Percentiles rank a stretch among this genome's conserved stretches.
Evolutionary conservation across 2,329 filamentous ascomycete genomes (phyloP).

Genomic region (Elsinoe australis): DNA sequence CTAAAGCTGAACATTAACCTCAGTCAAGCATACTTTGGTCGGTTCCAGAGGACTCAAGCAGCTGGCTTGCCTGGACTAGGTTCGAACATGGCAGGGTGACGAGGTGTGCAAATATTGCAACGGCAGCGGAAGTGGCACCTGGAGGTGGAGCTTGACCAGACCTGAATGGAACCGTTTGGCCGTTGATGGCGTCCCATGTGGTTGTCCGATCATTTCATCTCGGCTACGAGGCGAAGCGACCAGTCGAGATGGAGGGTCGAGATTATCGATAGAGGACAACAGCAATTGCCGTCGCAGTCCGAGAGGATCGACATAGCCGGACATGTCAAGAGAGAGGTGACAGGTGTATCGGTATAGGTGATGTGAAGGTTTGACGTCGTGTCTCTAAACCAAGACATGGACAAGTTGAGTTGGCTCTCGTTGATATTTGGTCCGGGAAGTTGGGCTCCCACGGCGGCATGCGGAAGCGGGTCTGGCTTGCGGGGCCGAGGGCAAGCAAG

Average conservation of each 20-base stretch:
- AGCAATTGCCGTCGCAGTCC: not conserved
- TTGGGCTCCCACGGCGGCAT: no score
- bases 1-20: not conserved
- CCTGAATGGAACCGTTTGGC: conserved; percentile 10
- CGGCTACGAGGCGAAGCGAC: conserved; percentile 2
- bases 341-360: no score
- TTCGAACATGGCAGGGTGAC: conserved; percentile 7
- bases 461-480: no score
- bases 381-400: no score
- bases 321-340: no score
- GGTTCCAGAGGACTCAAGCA: not conserved
- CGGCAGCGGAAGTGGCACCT: not conserved
- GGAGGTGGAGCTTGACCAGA: conserved; percentile 9
- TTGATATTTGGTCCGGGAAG: no score
- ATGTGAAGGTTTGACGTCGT: no score
- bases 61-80: no score
- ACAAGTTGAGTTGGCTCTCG: no score
- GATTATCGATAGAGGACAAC: not conserved
- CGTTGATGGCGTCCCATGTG: conserved; percentile 1
- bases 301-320: no score
- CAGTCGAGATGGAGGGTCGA: not conserved
- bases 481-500: not conserved
- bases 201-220: conserved; percentile 6
- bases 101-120: conserved; percentile 4
- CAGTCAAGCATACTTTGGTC: not conserved